Percentiles rank a stretch among this genome's conserved stretches.
phyloP scores from a whole-genome alignment of 805 yeast species.

The Wickerhamiella spandovensis region DNA sequence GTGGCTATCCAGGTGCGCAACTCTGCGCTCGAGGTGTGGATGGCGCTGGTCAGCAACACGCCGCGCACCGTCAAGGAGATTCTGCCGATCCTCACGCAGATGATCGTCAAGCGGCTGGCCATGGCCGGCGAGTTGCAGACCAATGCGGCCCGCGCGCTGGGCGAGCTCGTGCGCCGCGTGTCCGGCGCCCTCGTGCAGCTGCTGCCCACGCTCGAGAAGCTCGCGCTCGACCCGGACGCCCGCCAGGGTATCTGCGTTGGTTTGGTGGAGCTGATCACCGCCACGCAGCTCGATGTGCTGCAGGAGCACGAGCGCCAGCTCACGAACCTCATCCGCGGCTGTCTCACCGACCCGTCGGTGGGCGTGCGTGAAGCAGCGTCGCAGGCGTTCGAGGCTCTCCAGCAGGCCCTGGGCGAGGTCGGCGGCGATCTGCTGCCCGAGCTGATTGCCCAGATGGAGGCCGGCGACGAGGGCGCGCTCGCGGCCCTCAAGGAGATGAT shows the following conservation, averaged over 20 bases:
- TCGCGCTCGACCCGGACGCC: conserved; percentile 60
- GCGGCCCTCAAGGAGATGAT: conserved; percentile 82
- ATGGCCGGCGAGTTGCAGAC: conserved; percentile 67
- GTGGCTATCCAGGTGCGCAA: conserved; percentile 73
- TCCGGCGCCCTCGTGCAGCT: conserved; percentile 71
- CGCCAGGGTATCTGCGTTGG: conserved; percentile 97
- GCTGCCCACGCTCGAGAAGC: conserved; percentile 68
- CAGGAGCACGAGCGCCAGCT: conserved; percentile 52
- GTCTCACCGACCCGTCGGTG: conserved; percentile 61
- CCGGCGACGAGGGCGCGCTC: conserved; percentile 43
- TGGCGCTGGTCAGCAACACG: conserved; percentile 87
- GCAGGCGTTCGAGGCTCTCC: conserved; percentile 75
- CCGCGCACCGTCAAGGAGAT: conserved; percentile 91
- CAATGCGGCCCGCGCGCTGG: conserved; percentile 86
- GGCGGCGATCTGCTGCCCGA: conserved; percentile 86
- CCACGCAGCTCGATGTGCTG: conserved; percentile 44
- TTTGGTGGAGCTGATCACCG: conserved; percentile 65
- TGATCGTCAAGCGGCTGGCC: conserved; percentile 73
- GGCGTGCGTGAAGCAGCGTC: conserved; percentile 87
- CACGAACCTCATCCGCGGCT: conserved; percentile 61
- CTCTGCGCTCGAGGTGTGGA: conserved; percentile 91
- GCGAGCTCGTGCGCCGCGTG: conserved; percentile 88
- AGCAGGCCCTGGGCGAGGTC: conserved; percentile 63
- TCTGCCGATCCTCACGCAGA: conserved; percentile 64
- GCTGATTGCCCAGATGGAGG: conserved; percentile 55